Evolutionary conservation across 2,329 filamentous ascomycete genomes (phyloP), one percentile per base, ranked within the genome.

Genomic region (Trichoderma simmonsii): DNA sequence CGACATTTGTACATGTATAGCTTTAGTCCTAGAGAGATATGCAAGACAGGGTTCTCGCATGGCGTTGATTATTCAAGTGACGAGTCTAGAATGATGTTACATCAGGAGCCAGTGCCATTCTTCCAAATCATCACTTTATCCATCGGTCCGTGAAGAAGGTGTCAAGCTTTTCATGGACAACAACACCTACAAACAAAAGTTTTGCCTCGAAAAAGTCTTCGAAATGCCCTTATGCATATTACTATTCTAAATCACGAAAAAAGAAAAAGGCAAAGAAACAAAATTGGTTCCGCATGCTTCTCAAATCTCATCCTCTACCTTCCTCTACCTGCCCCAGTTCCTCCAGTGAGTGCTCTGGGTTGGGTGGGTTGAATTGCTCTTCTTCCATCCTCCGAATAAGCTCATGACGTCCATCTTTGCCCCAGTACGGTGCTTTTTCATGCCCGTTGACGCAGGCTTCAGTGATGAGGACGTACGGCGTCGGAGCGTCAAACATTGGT

Each of bases 401-500:
- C 79, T 93, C 90, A 60, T 91, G 87, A 6, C 88, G 84, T 1
- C 93, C 88, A 15, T 92, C 92, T 73, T 93, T 91, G 2, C 91
- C 91, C 88, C 89, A 91, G 74, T 90, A 91, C 0, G 81, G 81
- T 1, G 85, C 84, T 80, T 86, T 89, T 76, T 90, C 90, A 28
- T 85, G 84, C 14, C 91, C 89, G 24, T 84, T 84, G 1, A 92
- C 91, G 36, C 91, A 91, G 2, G 84, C 87, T 78, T 94, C 91
- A 0, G 91, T 93, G 56, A 95, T 88, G 9, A 94, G 85, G 2
- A 94, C 91, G 75, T 92, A 93, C 26, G 92, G 89, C 75, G 91
- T 91, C 5, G 93, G 93, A 0, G 91, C 91, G 77, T 94, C 91
- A 78, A 93, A 95, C 88, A 95, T 95, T 36, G 92, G 90, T 80